phyloP scores from a whole-genome alignment of 2,329 filamentous ascomycete genomes.

The Penicillium olsonii region DNA sequence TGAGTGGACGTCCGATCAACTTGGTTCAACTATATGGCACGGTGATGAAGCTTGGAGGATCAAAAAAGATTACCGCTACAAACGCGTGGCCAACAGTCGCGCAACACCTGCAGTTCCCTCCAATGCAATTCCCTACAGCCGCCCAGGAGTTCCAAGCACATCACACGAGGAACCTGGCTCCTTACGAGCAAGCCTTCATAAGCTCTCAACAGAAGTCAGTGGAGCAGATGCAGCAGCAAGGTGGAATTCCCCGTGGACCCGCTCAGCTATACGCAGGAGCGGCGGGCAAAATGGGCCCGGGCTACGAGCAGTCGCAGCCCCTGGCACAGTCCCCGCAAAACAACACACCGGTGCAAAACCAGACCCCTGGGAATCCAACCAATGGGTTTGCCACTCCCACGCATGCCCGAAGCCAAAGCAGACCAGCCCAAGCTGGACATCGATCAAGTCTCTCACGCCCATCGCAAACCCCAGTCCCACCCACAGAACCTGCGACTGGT shows the following conservation, averaged over 20 bases:
- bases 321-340: slow-evolving; percentile 36
- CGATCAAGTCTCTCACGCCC: slow-evolving; percentile 35
- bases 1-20: slow-evolving; percentile 73
- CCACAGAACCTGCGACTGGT: slow-evolving; percentile 29
- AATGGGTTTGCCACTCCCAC: slow-evolving; percentile 46
- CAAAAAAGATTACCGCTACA: slow-evolving; percentile 67
- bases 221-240: slow-evolving; percentile 43
- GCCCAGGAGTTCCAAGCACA: slow-evolving; percentile 68
- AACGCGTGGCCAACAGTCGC: slow-evolving; percentile 77
- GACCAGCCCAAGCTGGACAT: slow-evolving; percentile 32
- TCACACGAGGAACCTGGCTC: slow-evolving; percentile 73
- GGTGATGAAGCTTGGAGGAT: slow-evolving; percentile 76
- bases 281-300: slow-evolving; percentile 53
- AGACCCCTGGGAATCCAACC: slow-evolving; percentile 31
- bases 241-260: slow-evolving; percentile 39
- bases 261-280: slow-evolving; percentile 45
- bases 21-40: slow-evolving; percentile 75
- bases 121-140: slow-evolving; percentile 66
- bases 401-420: slow-evolving; percentile 35
- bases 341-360: slow-evolving; percentile 32
- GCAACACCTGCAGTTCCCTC: slow-evolving; percentile 60
- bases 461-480: slow-evolving; percentile 34
- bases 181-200: slow-evolving; percentile 66
- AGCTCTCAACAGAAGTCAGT: slow-evolving; percentile 47
- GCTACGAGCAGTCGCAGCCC: slow-evolving; percentile 41